phyloP scores from a whole-genome alignment of 2,329 filamentous ascomycete genomes.

The Fusarium protoensiforme region DNA sequence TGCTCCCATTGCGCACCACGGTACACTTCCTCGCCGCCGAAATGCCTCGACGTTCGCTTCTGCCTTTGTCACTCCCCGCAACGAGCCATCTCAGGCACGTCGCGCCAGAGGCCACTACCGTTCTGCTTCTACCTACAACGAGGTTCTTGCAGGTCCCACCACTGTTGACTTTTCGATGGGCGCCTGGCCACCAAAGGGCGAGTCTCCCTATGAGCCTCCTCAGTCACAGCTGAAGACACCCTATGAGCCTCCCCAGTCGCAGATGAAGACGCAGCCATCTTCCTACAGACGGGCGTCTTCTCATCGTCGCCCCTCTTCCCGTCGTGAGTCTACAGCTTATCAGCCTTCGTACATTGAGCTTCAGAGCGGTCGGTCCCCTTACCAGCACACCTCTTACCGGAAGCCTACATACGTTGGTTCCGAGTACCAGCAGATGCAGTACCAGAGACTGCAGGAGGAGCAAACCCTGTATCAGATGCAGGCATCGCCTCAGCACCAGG shows the following conservation, averaged over 20 bases:
- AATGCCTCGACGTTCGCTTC: not conserved
- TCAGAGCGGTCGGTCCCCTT: not conserved
- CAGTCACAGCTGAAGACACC: not conserved
- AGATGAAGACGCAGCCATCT: not conserved
- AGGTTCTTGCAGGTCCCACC: not conserved
- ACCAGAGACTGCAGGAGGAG: not conserved
- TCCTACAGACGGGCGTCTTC: not conserved
- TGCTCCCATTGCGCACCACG: not conserved
- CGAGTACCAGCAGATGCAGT: not conserved
- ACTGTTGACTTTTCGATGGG: not conserved
- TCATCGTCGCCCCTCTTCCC: too few relatives aligned
- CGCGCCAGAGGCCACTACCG: not conserved
- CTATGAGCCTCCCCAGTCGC: not conserved
- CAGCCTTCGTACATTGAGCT: not conserved
- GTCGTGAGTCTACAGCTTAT: not conserved
- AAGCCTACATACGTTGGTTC: not conserved
- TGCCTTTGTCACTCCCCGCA: not conserved
- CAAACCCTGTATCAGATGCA: not conserved
- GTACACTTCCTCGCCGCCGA: not conserved
- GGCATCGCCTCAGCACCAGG: not conserved
- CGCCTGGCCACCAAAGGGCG: not conserved
- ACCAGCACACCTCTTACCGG: not conserved
- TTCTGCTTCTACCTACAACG: not conserved
- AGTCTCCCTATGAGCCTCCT: not conserved
- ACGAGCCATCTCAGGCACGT: not conserved